Percentiles rank a stretch among this genome's conserved stretches.
phyloP scores from a whole-genome alignment of 2,329 filamentous ascomycete species.

The Plenodomus tracheiphilus region DNA sequence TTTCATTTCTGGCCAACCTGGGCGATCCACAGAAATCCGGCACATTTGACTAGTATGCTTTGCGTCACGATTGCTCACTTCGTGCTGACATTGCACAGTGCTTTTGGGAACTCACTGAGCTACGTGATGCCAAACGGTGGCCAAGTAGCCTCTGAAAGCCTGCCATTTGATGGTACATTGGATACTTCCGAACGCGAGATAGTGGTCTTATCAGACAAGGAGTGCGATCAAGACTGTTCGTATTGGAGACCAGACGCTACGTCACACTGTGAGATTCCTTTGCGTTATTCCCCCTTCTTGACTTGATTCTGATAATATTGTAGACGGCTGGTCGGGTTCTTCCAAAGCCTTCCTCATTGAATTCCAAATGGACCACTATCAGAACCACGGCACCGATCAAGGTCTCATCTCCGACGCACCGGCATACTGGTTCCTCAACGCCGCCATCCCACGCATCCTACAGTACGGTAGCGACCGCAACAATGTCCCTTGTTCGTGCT shows the following conservation, averaged over 20 bases:
- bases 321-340: conserved; percentile 71
- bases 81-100: conserved; percentile 28
- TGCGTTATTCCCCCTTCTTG: background rate
- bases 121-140: conserved; percentile 56
- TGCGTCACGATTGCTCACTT: background rate
- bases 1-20: conserved; percentile 63
- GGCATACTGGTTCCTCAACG: conserved; percentile 76
- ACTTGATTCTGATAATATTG: conserved; percentile 2
- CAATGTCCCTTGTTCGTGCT: conserved; percentile 67
- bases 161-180: conserved; percentile 54
- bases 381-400: conserved; percentile 35
- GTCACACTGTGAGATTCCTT: conserved; percentile 51
- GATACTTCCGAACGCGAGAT: conserved; percentile 41
- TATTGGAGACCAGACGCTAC: conserved; percentile 54
- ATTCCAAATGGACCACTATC: conserved; percentile 64
- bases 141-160: conserved; percentile 51
- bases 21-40: conserved; percentile 59
- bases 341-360: conserved; percentile 75
- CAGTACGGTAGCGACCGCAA: conserved; percentile 63
- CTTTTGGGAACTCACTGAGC: conserved; percentile 61
- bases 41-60: conserved; percentile 53
- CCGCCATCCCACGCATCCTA: conserved; percentile 68
- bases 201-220: conserved; percentile 39
- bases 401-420: conserved; percentile 66
- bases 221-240: conserved; percentile 55